Evolutionary conservation across 2,329 filamentous ascomycete species (phyloP), one percentile per base, ranked within the genome.

Genomic region (Diaporthe amygdali): DNA sequence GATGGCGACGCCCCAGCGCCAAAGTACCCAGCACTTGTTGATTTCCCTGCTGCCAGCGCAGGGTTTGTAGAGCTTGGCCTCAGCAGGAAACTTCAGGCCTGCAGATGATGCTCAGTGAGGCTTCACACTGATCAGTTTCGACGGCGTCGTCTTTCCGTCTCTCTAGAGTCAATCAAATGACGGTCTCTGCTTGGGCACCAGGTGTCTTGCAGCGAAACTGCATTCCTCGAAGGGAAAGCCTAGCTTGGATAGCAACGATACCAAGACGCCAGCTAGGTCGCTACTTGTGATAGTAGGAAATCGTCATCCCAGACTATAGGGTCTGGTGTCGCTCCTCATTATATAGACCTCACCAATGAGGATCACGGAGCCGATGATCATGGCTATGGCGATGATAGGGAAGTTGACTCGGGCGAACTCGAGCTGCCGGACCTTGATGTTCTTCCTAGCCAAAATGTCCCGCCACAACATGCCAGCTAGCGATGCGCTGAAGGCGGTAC

Each of bases 381-480:
- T 94, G 2, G 91, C 80, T 25, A 93, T 88, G 1, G 89, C 87
- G 74, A 94, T 93, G 54, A 94, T 94, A 0, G 91, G 91, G 17
- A 93, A 77, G 77, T 94, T 94, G 5, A 91, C 87, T 0, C 90
- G 83, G 0, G 90, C 91, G 79, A 94, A 94, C 30, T 94, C 91
- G 3, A 90, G 81, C 0, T 86, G 84, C 2, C 85, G 81, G 0
- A 94, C 91, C 44, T 83, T 85, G 70, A 94, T 94, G 74, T 92
- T 88, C 77, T 94, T 94, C 34, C 91, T 83, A 0, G 79, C 81
- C 1, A 94, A 84, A 22, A 94, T 94, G 73, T 94, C 91, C 2
- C 91, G 85, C 92, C 92, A 94, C 0, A 94, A 81, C 10, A 94
- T 83, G 1, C 92, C 92, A 1, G 92, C 92, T 1, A 94, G 80